Conservation (phyloP, 2,329 filamentous ascomycete species). For the Fusarium ambrosium region DNA sequence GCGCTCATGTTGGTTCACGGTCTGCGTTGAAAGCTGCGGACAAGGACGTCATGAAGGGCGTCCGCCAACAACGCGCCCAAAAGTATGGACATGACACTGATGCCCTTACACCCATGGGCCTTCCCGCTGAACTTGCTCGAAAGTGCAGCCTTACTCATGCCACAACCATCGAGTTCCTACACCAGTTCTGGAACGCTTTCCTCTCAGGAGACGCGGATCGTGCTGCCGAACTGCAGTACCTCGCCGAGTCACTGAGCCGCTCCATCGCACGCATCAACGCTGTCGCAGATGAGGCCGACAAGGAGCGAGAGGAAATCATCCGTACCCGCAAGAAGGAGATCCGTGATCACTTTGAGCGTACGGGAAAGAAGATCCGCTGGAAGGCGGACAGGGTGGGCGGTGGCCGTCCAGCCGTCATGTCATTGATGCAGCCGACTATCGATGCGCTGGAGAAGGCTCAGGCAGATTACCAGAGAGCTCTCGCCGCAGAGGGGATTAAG, state of each 20-base stretch:
- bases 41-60: constrained; percentile 74
- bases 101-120: constrained; percentile 66
- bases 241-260: constrained; percentile 84
- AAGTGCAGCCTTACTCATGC: constrained; percentile 81
- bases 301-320: constrained; percentile 76
- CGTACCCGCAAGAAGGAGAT: constrained; percentile 77
- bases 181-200: constrained; percentile 96
- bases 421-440: constrained; percentile 81
- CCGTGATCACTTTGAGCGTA: constrained; percentile 76
- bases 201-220: constrained; percentile 88
- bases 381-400: constrained; percentile 78
- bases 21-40: constrained; percentile 74
- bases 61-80: constrained; percentile 72
- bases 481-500: constrained; percentile 73
- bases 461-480: constrained; percentile 77
- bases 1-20: constrained; percentile 76
- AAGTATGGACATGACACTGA: constrained; percentile 65
- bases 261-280: constrained; percentile 84
- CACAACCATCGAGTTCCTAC: constrained; percentile 94
- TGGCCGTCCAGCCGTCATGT: constrained; percentile 80
- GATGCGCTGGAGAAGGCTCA: constrained; percentile 78
- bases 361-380: constrained; percentile 79
- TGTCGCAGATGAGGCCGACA: constrained; percentile 84
- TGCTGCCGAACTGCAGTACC: constrained; percentile 82
- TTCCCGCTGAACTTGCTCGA: constrained; percentile 67